A percentile compares a stretch with the other conserved stretches of the same genome.
Evolutionary conservation across 176 grass and related monocot species (phyloP).

Genomic region (Oryza nivara): DNA sequence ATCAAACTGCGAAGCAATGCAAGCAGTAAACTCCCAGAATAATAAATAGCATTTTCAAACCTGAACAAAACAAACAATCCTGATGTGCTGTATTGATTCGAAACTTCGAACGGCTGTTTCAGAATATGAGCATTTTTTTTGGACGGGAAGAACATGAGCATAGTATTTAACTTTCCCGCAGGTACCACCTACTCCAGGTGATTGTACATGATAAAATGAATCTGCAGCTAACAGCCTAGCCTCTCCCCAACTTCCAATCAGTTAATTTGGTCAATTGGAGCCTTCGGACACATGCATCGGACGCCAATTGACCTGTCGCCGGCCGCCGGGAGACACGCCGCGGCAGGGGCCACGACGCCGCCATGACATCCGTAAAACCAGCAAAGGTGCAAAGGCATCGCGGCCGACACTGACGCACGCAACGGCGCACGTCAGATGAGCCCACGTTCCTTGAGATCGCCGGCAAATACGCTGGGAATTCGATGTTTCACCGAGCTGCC

Average conservation of each 20-base stretch:
- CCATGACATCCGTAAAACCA: too few relatives aligned
- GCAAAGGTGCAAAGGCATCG: background rate
- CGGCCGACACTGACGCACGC: too few relatives aligned
- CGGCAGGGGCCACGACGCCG: too few relatives aligned
- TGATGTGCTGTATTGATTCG: background rate
- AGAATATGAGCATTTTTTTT: background rate
- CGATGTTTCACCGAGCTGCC: conserved; percentile 24
- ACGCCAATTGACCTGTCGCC: background rate
- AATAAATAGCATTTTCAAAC: background rate
- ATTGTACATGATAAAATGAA: background rate
- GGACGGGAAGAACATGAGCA: background rate
- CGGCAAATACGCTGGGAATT: conserved; percentile 41
- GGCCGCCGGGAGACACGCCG: background rate
- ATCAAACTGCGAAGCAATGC: background rate
- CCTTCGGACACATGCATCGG: background rate
- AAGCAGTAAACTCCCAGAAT: too few relatives aligned
- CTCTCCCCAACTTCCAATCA: background rate
- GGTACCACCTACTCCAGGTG: background rate
- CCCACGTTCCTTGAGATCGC: conserved; percentile 33
- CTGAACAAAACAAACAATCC: background rate
- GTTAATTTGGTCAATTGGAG: background rate
- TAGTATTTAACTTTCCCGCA: background rate
- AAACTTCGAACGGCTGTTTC: background rate
- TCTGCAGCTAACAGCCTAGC: background rate
- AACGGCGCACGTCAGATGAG: background rate